Evolutionary conservation across 2,329 filamentous ascomycete genomes (phyloP).

Genomic region (Pseudogymnoascus sp.): DNA sequence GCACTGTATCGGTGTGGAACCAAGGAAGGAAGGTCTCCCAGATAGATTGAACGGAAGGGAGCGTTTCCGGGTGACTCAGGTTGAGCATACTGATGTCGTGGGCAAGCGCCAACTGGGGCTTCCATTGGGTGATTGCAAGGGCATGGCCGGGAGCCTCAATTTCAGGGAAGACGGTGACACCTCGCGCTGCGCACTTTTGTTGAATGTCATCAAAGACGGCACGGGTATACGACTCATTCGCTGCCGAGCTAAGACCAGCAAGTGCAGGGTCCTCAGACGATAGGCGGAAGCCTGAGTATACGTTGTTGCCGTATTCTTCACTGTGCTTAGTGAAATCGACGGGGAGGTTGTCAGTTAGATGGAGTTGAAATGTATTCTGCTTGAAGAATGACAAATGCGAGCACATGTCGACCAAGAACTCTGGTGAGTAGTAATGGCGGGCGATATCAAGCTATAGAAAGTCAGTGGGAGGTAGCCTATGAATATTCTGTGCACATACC

Average conservation of each 20-base stretch:
- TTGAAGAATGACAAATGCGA: slow-evolving; percentile 55
- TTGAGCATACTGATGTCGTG: slow-evolving; percentile 45
- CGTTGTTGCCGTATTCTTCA: slow-evolving; percentile 29
- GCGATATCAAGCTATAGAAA: slow-evolving; percentile 40
- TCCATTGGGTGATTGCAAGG: slow-evolving; percentile 51
- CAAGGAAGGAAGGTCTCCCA: slow-evolving; percentile 47
- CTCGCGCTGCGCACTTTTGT: slow-evolving; percentile 42
- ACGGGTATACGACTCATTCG: slow-evolving; percentile 48
- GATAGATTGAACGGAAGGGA: slow-evolving; percentile 44
- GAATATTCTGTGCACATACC: slow-evolving; percentile 20
- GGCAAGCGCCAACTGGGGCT: slow-evolving; percentile 44
- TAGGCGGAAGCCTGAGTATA: slow-evolving; percentile 47
- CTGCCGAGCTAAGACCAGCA: slow-evolving; percentile 40
- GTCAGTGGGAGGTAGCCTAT: slow-evolving; percentile 10
- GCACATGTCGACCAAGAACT: slow-evolving; percentile 50
- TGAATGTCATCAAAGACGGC: slow-evolving; percentile 47
- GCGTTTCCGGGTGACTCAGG: slow-evolving; percentile 46
- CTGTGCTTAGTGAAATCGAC: slow-evolving; percentile 43
- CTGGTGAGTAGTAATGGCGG: slow-evolving; percentile 48
- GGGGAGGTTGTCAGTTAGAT: slow-evolving; percentile 50
- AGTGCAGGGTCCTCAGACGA: slow-evolving; percentile 42
- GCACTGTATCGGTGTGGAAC: slow-evolving; percentile 48
- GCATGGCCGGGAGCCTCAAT: slow-evolving; percentile 53
- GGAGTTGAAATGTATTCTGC: slow-evolving; percentile 51
- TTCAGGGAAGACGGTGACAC: slow-evolving; percentile 51